Evolutionary conservation across 352 stramenopile genomes (phyloP).

Genomic region (Pelagophyceae sp.): DNA sequence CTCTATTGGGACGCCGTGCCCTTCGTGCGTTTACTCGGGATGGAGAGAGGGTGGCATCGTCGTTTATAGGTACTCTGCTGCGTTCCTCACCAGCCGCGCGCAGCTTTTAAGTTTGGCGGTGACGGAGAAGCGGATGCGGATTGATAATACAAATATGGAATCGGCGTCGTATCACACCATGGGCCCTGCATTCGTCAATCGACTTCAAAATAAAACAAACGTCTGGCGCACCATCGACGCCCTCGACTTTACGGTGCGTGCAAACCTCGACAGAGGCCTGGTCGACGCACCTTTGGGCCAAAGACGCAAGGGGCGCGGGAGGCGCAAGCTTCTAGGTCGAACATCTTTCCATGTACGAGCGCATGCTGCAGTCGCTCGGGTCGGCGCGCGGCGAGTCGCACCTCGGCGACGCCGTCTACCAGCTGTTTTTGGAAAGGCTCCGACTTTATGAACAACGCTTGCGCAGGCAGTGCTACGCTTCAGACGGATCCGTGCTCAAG

Average conservation of each 20-base stretch:
- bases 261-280: too few species aligned
- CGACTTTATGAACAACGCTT: not conserved
- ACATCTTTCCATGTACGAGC: constrained; percentile 14
- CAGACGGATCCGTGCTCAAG: not conserved
- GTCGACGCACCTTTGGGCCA: too few species aligned
- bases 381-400: not conserved
- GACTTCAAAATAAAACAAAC: too few species aligned
- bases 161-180: constrained; percentile 17
- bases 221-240: constrained; percentile 18
- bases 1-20: not conserved
- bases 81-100: not conserved
- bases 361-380: not conserved
- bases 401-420: not conserved
- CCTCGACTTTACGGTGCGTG: constrained; percentile 4
- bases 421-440: not conserved
- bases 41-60: not conserved
- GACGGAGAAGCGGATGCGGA: not conserved
- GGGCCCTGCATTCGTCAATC: not conserved
- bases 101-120: not conserved
- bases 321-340: not conserved
- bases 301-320: too few species aligned
- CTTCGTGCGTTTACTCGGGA: constrained; percentile 5
- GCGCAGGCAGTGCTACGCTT: not conserved
- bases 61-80: not conserved
- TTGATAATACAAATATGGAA: constrained; percentile 9